Conservation (phyloP, 345 rosid genomes). For the Chamaenerion angustifolium region DNA sequence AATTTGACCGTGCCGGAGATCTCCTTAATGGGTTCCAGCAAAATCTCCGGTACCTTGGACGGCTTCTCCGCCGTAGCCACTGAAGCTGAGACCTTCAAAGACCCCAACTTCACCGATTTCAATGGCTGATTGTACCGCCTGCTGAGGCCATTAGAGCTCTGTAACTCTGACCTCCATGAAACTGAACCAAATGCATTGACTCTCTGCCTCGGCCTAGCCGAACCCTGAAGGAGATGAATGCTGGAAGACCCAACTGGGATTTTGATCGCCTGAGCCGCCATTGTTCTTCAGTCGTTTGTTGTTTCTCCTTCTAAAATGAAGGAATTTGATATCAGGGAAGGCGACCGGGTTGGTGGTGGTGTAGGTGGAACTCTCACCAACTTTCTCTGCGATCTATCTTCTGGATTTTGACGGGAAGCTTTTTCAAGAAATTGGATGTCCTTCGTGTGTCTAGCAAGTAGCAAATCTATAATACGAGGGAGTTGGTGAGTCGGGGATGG, state of each 20-base stretch:
- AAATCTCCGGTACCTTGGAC: conserved; percentile 51
- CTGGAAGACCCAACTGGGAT: conserved; percentile 28
- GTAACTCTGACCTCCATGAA: conserved; percentile 27
- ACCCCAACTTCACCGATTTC: conserved; percentile 5
- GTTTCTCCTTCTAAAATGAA: conserved; percentile 9
- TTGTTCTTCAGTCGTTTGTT: too few relatives aligned
- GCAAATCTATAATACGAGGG: too few relatives aligned
- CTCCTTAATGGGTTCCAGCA: conserved; percentile 69
- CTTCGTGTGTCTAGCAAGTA: too few relatives aligned
- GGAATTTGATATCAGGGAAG: neutral
- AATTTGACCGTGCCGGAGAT: conserved; percentile 69
- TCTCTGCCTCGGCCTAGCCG: conserved; percentile 12
- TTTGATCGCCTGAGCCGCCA: conserved; percentile 43
- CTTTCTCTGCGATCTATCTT: too few relatives aligned
- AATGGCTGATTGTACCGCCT: conserved; percentile 13
- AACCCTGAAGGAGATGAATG: conserved; percentile 15
- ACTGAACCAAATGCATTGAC: conserved; percentile 10
- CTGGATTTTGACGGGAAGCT: too few relatives aligned
- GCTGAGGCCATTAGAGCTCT: conserved; percentile 12
- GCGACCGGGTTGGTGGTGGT: too few relatives aligned
- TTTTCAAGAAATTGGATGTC: too few relatives aligned
- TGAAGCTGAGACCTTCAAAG: conserved; percentile 24
- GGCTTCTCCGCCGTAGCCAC: conserved; percentile 53
- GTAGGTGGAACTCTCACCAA: too few relatives aligned
- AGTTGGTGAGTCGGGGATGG: too few relatives aligned